Conservation (phyloP, 108 stramenopile species). For the Mediolabrus comicus region DNA sequence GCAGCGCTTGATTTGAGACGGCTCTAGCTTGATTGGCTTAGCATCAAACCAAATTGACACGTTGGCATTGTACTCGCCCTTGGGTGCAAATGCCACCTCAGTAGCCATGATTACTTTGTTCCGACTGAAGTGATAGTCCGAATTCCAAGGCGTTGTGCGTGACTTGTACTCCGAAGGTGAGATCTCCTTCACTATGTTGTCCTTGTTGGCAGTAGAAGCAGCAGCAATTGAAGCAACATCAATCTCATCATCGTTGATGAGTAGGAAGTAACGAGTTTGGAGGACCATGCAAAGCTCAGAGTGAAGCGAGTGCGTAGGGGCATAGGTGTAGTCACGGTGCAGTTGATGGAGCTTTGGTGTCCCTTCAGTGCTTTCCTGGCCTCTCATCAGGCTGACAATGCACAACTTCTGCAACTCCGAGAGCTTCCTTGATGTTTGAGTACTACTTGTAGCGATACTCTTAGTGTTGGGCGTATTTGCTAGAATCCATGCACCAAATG, state of each 20-base stretch:
- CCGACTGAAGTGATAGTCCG: neutral
- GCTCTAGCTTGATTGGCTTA: conserved; percentile 43
- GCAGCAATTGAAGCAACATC: neutral
- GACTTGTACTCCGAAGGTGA: neutral
- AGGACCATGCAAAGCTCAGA: conserved; percentile 85
- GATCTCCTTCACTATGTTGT: conserved; percentile 9
- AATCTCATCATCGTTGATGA: neutral
- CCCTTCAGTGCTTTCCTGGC: conserved; percentile 10
- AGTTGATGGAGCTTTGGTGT: neutral
- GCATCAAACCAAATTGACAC: conserved; percentile 84
- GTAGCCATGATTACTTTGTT: neutral
- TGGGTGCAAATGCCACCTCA: conserved; percentile 70
- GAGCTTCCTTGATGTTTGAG: conserved; percentile 33
- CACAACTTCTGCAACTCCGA: conserved; percentile 63
- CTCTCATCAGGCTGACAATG: conserved; percentile 77
- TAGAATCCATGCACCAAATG: neutral
- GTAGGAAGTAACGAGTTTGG: conserved; percentile 66
- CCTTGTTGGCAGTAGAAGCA: neutral
- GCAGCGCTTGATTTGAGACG: conserved; percentile 34
- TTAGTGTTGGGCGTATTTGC: neutral
- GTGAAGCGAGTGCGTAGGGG: conserved; percentile 72
- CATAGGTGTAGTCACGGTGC: conserved; percentile 53
- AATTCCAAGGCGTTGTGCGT: neutral
- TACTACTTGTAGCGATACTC: conserved; percentile 5
- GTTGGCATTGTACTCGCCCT: conserved; percentile 61